These are phyloP conservation scores for Salicornia ramosissima DNA, from an alignment of 148 eudicot species.

Conservation along the genomic window DNA sequence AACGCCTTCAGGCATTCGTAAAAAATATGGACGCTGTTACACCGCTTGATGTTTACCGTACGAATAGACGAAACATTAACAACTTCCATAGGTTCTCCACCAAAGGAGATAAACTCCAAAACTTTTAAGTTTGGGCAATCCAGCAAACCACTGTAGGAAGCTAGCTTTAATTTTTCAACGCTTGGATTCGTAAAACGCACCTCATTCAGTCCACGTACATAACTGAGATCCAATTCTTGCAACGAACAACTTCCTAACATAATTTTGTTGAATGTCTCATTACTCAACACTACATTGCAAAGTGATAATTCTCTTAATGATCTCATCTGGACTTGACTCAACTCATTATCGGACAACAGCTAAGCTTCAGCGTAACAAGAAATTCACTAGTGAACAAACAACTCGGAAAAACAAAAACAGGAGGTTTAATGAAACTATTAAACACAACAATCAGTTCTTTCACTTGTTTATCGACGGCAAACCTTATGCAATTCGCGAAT, in stretches of 20 bases:
- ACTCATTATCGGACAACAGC: neutral
- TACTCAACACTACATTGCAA: neutral
- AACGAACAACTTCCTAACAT: neutral
- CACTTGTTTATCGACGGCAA: neutral
- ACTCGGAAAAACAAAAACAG: neutral
- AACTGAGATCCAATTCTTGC: neutral
- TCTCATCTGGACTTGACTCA: neutral
- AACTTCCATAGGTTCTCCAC: neutral
- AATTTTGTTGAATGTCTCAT: neutral
- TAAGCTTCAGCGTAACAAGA: neutral
- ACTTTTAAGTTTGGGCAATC: neutral
- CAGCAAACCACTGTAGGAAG: neutral
- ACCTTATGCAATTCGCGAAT: neutral
- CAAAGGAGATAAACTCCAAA: neutral
- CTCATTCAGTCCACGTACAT: neutral
- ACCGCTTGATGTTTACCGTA: neutral
- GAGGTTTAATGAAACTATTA: no score
- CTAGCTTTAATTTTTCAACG: neutral
- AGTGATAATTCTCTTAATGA: neutral
- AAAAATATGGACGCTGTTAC: neutral
- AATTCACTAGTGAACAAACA: neutral
- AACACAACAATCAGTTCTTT: neutral
- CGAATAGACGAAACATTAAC: neutral
- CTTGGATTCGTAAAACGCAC: neutral
- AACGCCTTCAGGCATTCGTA: neutral